Evolutionary conservation across 2,329 filamentous ascomycete species (phyloP), one percentile per base, ranked within the genome.

Genomic region (Aplosporella prunicola): DNA sequence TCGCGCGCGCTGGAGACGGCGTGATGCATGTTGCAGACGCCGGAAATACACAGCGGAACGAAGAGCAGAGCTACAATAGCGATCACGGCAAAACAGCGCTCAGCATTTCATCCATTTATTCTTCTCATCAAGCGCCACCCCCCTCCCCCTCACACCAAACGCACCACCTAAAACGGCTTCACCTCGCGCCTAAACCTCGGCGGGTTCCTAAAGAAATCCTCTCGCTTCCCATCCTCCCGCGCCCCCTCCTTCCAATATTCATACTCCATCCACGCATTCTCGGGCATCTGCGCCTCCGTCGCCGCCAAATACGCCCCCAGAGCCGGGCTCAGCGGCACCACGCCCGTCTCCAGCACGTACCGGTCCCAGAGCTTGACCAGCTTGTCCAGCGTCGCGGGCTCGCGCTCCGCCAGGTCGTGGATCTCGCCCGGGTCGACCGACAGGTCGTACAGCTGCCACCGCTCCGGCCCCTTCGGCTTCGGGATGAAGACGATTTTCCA

Each of bases 231-330:
- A 31, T 55, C 44, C 15, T 61, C 55, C 22, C 68, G 56, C 4
- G 68, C 69, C 0, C 69, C 69, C 3, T 64, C 60, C 42, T 71
- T 69, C 74, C 74, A 79, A 45, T 78, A 78, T 53, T 78, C 72
- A 51, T 76, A 77, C 56, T 78, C 74, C 57, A 78, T 77, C 74
- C 73, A 78, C 5, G 68, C 72, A 49, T 78, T 74, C 52, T 79
- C 73, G 1, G 69, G 70, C 74, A 78, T 78, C 62, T 78, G 74
- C 42, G 69, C 73, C 53, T 79, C 74, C 47, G 71, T 75, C 0
- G 72, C 74, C 40, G 71, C 71, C 35, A 79, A 59, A 59, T 70
- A 78, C 3, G 68, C 58, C 0, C 74, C 74, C 28, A 78, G 52
- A 43, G 72, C 74, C 2, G 72, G 74, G 34, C 69, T 70, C 26